A percentile compares a stretch with the other conserved stretches of the same genome.
Evolutionary conservation across 805 yeast species (phyloP).

Genomic region (Candida yuanshanica): DNA sequence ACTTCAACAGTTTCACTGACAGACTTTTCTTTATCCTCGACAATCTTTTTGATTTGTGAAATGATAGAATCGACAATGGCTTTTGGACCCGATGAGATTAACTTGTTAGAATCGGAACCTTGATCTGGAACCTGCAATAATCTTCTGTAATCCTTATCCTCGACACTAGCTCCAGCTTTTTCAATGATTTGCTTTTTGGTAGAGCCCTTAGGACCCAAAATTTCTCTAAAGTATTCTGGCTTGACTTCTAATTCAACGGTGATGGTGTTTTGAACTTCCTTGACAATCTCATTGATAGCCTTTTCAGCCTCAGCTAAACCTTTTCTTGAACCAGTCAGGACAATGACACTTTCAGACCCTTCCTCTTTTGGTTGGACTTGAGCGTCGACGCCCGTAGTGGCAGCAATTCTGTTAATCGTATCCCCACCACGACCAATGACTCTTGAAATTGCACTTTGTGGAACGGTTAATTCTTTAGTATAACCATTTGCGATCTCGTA

Average conservation of each 20-base stretch:
- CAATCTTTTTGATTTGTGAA: constrained; percentile 54
- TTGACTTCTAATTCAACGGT: constrained; percentile 59
- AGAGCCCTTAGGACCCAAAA: constrained; percentile 78
- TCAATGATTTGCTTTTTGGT: constrained; percentile 66
- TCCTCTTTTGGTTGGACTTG: constrained; percentile 39
- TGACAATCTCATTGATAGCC: constrained; percentile 56
- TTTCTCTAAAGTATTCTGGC: constrained; percentile 64
- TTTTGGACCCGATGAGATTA: constrained; percentile 72
- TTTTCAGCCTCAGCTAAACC: constrained; percentile 69
- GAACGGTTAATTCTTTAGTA: constrained; percentile 57
- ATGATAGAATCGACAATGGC: constrained; percentile 64
- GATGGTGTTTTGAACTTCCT: constrained; percentile 57
- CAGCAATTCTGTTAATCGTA: constrained; percentile 72
- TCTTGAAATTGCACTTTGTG: constrained; percentile 69
- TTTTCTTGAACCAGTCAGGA: constrained; percentile 70
- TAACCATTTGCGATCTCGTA: constrained; percentile 86
- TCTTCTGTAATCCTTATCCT: constrained; percentile 44
- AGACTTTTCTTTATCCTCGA: constrained; percentile 58
- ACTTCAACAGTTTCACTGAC: constrained; percentile 47
- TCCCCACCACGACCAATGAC: constrained; percentile 91
- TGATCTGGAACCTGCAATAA: constrained; percentile 66
- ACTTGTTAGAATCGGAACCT: constrained; percentile 47
- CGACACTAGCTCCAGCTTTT: constrained; percentile 74
- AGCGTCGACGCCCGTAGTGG: constrained; percentile 43
- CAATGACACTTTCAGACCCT: constrained; percentile 51